phyloP scores from a whole-genome alignment of 345 rosid species.

The Eutrema heterophyllum region DNA sequence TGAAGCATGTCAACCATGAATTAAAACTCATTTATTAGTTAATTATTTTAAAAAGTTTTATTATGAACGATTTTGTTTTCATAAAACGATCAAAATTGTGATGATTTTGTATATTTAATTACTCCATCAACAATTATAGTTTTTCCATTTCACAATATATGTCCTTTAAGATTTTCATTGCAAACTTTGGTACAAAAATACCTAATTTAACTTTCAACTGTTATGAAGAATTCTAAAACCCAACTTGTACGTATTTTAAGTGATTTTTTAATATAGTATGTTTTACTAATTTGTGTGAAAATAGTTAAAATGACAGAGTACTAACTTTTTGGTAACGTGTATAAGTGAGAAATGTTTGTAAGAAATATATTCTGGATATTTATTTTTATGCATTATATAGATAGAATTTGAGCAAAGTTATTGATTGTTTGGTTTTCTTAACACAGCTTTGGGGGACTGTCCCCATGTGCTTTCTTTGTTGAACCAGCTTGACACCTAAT shows the following conservation, averaged over 20 bases:
- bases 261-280: no score
- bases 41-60: neutral
- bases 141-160: no score
- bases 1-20: conserved; percentile 9
- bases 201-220: no score
- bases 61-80: neutral
- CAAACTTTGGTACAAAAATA: no score
- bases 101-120: neutral
- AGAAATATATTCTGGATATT: neutral
- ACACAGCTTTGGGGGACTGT: conserved; percentile 25
- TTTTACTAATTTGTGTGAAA: no score
- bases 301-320: no score
- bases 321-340: neutral
- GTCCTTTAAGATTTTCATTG: no score
- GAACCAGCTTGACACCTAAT: conserved; percentile 37
- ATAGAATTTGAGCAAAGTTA: conserved; percentile 25
- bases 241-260: no score
- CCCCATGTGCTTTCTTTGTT: conserved; percentile 34
- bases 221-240: no score
- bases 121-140: neutral
- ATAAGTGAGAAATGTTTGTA: neutral
- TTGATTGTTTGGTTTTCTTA: conserved; percentile 2
- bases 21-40: neutral
- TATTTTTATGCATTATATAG: neutral
- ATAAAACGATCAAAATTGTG: neutral